Conservation (phyloP, 257 asterid species). For the Nicotiana knightiana region DNA sequence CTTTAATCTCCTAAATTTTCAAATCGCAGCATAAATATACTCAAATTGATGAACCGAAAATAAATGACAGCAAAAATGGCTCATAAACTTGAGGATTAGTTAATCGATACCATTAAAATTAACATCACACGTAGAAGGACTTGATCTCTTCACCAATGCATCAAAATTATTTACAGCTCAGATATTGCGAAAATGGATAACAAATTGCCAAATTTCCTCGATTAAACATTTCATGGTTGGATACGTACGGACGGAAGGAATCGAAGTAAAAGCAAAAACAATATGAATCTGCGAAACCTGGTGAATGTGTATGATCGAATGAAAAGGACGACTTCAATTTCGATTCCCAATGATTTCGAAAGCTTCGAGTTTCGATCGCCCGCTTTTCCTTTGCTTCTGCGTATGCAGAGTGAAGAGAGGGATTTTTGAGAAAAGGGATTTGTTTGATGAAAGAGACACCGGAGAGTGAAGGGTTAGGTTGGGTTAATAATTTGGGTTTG, state of each 20-base stretch:
- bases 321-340: not conserved
- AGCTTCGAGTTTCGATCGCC: not conserved
- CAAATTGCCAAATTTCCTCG: not conserved
- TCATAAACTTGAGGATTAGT: too few relatives aligned
- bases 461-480: too few relatives aligned
- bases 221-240: not conserved
- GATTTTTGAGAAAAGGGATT: too few relatives aligned
- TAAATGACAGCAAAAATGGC: not conserved
- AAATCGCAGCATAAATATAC: not conserved
- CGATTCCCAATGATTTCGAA: not conserved
- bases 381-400: not conserved
- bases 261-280: not conserved
- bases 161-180: not conserved
- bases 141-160: too few relatives aligned
- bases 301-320: not conserved
- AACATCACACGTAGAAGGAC: too few relatives aligned
- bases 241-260: not conserved
- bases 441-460: too few relatives aligned
- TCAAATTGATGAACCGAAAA: not conserved
- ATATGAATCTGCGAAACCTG: not conserved
- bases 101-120: too few relatives aligned
- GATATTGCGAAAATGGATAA: not conserved
- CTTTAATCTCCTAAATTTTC: not conserved
- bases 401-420: not conserved
- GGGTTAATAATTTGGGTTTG: too few relatives aligned